Percentiles rank a stretch among this genome's conserved stretches.
Evolutionary conservation across 805 yeast genomes (phyloP).

Genomic region (Myxozyma udenii): DNA sequence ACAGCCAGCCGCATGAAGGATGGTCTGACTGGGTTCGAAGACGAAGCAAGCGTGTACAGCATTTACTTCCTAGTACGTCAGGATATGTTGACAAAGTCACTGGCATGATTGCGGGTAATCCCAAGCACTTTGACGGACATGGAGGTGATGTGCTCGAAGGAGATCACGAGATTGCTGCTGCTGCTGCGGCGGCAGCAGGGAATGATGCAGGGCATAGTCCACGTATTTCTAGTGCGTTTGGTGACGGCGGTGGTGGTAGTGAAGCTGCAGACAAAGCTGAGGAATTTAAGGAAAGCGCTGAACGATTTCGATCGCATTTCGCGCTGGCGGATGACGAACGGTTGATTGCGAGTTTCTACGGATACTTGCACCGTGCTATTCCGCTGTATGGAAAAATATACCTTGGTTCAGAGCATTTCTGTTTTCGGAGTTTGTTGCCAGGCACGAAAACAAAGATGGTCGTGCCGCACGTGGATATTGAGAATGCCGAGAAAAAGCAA

Average conservation of each 20-base stretch:
- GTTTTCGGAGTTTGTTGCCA: constrained; percentile 76
- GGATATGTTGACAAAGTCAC: constrained; percentile 38
- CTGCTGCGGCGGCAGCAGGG: no score
- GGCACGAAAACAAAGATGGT: constrained; percentile 79
- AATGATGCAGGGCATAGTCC: no score
- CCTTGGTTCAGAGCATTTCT: constrained; percentile 63
- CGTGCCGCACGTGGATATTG: constrained; percentile 71
- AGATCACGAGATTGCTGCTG: constrained; percentile 41
- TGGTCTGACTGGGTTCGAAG: constrained; percentile 32
- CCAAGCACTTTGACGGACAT: constrained; percentile 55
- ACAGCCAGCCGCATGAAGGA: constrained; percentile 8
- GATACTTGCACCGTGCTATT: constrained; percentile 63
- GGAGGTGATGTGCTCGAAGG: constrained; percentile 42
- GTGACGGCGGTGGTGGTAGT: constrained; percentile 30
- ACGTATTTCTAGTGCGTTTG: no score
- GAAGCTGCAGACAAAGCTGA: constrained; percentile 12
- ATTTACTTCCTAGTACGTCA: constrained; percentile 20
- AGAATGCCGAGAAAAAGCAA: constrained; percentile 61
- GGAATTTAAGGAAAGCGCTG: constrained; percentile 42
- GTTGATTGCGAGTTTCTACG: constrained; percentile 65
- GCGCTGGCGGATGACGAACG: constrained; percentile 52
- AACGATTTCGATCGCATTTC: constrained; percentile 64
- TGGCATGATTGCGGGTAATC: constrained; percentile 58
- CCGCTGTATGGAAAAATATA: constrained; percentile 85
- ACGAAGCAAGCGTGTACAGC: constrained; percentile 27